Evolutionary conservation across 352 stramenopile species (phyloP).

Genomic region (Globisporangium parvum): DNA sequence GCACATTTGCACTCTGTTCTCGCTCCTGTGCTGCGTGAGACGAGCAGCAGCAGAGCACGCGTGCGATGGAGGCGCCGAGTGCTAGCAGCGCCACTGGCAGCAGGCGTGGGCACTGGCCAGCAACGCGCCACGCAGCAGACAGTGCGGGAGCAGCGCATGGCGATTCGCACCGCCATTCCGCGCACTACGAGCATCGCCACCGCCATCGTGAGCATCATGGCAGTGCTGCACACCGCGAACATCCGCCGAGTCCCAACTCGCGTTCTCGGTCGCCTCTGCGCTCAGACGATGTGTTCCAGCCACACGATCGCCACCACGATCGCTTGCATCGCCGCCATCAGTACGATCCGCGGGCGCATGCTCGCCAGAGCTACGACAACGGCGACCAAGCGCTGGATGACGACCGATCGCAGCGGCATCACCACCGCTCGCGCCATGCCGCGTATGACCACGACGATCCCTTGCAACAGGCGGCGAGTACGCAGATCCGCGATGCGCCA

Average conservation of each 20-base stretch:
- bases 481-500: constrained; percentile 13
- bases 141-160: no score
- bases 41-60: no score
- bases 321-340: neutral
- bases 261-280: neutral
- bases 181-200: neutral
- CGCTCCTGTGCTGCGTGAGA: no score
- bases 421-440: neutral
- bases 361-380: neutral
- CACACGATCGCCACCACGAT: neutral
- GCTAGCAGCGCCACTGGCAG: no score
- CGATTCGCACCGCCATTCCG: neutral
- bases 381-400: neutral
- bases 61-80: no score
- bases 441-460: neutral
- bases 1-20: no score
- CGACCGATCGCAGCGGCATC: neutral
- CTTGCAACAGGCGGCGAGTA: neutral
- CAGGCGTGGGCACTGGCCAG: no score
- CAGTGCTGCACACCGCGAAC: neutral
- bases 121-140: no score
- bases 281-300: neutral
- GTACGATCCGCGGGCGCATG: neutral
- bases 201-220: neutral
- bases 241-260: neutral